Conservation (phyloP, 805 yeast genomes). For the Starmerella apis region DNA sequence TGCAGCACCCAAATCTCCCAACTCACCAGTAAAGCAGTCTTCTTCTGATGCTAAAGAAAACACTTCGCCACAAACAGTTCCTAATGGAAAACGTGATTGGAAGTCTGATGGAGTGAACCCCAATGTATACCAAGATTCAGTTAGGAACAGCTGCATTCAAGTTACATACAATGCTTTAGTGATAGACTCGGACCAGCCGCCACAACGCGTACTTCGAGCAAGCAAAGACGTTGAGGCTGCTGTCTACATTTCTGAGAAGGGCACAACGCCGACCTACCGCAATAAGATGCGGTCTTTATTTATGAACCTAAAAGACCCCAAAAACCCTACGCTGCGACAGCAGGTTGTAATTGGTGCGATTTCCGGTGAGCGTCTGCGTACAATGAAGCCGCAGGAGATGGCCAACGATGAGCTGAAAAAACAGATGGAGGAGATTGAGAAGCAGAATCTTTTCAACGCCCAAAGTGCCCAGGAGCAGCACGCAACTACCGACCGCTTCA, state of each 20-base stretch:
- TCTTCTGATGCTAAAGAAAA: background rate
- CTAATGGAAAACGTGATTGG: constrained; percentile 37
- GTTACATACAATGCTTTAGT: constrained; percentile 87
- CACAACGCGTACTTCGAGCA: constrained; percentile 49
- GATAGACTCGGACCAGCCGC: constrained; percentile 53
- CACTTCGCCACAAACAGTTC: constrained; percentile 15
- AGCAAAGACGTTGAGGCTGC: constrained; percentile 66
- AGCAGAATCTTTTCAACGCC: constrained; percentile 87
- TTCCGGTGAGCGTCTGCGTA: constrained; percentile 52
- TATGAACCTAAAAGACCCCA: constrained; percentile 77
- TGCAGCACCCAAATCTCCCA: background rate
- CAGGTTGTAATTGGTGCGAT: constrained; percentile 61
- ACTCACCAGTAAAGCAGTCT: background rate
- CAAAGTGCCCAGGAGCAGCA: constrained; percentile 95
- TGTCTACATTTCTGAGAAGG: constrained; percentile 50
- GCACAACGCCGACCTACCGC: constrained; percentile 51
- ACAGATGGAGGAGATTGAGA: constrained; percentile 74
- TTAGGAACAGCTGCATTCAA: constrained; percentile 73
- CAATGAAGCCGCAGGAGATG: constrained; percentile 86
- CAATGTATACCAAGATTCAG: constrained; percentile 57
- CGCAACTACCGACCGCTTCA: constrained; percentile 90
- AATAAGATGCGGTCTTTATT: constrained; percentile 77
- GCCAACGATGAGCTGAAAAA: constrained; percentile 85
- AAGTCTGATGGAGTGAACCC: constrained; percentile 71
- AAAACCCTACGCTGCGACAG: constrained; percentile 72